Evolutionary conservation across 345 rosid species (phyloP).

Genomic region (Syzygium jambos): DNA sequence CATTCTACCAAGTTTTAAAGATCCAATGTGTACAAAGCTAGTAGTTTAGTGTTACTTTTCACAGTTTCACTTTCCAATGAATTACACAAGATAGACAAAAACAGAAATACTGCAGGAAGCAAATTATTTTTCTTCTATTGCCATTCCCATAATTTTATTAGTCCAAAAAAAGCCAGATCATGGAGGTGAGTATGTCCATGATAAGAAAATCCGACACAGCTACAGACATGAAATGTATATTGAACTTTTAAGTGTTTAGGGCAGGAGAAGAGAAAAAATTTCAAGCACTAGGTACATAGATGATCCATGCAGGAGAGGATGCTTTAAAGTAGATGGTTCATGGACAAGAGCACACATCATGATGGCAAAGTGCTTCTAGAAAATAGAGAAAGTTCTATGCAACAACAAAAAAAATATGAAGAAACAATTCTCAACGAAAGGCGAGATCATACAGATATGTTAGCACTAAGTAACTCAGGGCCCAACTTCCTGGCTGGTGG

Average conservation of each 20-base stretch:
- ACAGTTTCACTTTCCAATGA: background rate
- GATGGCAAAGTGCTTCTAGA: background rate
- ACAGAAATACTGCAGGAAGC: background rate
- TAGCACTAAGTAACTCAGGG: slow-evolving; percentile 18
- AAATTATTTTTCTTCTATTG: background rate
- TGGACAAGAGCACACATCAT: background rate
- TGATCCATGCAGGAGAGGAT: background rate
- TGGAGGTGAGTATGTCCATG: background rate
- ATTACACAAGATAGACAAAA: background rate
- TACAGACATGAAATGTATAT: background rate
- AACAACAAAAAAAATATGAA: background rate
- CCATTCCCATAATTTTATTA: background rate
- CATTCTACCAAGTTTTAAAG: background rate
- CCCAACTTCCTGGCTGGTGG: slow-evolving; percentile 30
- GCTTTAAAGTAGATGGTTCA: background rate
- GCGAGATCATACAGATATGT: slow-evolving; percentile 22
- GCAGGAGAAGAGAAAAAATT: background rate
- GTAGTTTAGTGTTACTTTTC: background rate
- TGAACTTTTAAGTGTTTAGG: background rate
- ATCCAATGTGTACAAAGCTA: background rate
- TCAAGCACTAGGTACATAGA: background rate
- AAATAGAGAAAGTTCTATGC: background rate
- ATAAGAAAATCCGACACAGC: background rate
- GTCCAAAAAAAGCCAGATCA: background rate
- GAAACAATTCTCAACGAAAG: background rate